Evolutionary conservation across 176 grass and related monocot species (phyloP), one percentile per base, ranked within the genome.

Genomic region (Musa beccarii): DNA sequence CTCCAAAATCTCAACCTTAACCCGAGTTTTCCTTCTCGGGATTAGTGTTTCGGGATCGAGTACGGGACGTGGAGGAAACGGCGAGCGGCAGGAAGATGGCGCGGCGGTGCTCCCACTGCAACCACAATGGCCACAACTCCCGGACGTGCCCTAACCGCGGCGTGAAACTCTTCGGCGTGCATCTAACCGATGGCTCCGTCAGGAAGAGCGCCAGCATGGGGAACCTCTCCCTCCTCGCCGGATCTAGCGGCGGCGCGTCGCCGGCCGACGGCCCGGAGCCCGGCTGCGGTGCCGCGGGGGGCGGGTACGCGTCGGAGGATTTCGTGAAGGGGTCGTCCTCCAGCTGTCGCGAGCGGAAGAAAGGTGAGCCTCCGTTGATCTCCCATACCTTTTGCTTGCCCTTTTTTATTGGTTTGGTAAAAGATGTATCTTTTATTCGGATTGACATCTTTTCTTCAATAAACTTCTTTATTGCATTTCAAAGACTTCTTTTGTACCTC

Each of bases 141-240:
- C 63, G 93, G 79, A 92, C 93, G 69, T 96, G 93, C 83, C 93
- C 93, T 52, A 92, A 90, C 88, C 85, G 93, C 75, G 93, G 93
- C 52, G 89, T 96, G 63, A 96, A 88, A 81, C 83, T 92, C 77
- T 96, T 96, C 78, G 89, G 89, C 49, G 89, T 96, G 68, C 81
- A 87, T n/a, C 88, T 96, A 78, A 96, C 87, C 26, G 93, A 96
- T 81, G 89, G 89, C 52, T 84, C 85, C 68, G 92, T 96, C 83
- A 85, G 92, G 85, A 96, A 96, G 92, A 88, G 92, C 84, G 92
- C 87, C 24, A 96, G 92, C 84, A 92, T 96, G 89, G 89, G 93
- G 52, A 96, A 96, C 66, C 87, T 96, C 71, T 92, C 93, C 52
- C 87, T 90, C 73, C 87, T 96, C 76, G 85, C 81, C 43, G 87